Conservation (phyloP, 805 yeast genomes). For the Sungouiozyma intestinalis region DNA sequence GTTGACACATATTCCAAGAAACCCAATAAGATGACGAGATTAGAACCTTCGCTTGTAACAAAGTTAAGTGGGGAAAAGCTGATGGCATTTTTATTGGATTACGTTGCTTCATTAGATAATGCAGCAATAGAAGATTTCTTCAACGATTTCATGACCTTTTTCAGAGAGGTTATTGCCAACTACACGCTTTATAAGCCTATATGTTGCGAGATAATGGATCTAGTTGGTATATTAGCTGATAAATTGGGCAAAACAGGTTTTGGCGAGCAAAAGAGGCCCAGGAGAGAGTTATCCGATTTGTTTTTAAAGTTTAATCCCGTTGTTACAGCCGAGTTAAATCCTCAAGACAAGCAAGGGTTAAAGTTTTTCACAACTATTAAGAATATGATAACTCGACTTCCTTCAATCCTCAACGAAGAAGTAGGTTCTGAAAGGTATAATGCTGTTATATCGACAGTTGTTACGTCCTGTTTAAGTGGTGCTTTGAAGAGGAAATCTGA, state of each 20-base stretch:
- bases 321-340: conserved; percentile 17
- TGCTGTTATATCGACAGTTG: conserved; percentile 39
- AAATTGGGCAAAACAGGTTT: conserved; percentile 50
- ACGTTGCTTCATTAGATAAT: conserved; percentile 55
- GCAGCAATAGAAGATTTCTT: conserved; percentile 79
- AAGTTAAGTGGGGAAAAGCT: conserved; percentile 37
- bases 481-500: conserved; percentile 34
- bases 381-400: conserved; percentile 10
- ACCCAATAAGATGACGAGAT: conserved; percentile 9
- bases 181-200: conserved; percentile 37
- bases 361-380: conserved; percentile 10
- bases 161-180: conserved; percentile 47
- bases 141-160: conserved; percentile 43
- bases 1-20: conserved; percentile 1
- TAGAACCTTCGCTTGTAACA: conserved; percentile 37
- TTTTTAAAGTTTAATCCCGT: conserved; percentile 31
- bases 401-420: conserved; percentile 17
- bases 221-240: conserved; percentile 40
- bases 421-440: conserved; percentile 43
- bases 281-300: conserved; percentile 44
- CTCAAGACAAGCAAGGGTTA: conserved; percentile 9
- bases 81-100: conserved; percentile 46
- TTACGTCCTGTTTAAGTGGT: conserved; percentile 45
- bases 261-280: conserved; percentile 49
- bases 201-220: conserved; percentile 43